Conservation (phyloP, 2,329 filamentous ascomycete species). For the Blastomyces parvus region DNA sequence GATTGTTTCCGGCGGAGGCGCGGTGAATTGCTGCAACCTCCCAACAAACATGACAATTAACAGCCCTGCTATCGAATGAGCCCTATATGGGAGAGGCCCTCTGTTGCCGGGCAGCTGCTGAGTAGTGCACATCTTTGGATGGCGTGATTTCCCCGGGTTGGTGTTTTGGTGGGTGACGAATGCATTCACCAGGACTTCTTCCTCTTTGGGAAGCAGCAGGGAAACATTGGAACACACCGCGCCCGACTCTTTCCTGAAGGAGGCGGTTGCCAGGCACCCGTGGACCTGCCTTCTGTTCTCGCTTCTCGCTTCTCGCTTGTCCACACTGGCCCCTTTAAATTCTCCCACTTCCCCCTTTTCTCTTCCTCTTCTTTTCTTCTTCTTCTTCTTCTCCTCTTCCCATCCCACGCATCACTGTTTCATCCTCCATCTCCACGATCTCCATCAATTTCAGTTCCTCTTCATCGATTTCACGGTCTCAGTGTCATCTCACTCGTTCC, state of each 20-base stretch:
- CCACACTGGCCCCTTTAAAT: constrained; percentile 10
- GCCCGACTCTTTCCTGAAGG: not conserved
- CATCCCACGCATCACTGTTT: not conserved
- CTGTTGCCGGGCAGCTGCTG: not conserved
- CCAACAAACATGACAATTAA: not conserved
- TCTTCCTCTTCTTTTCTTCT: constrained; percentile 2
- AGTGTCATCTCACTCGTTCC: constrained; percentile 7
- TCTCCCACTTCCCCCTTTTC: constrained; percentile 9
- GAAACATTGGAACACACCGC: not conserved
- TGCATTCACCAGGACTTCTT: not conserved
- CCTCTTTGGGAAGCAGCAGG: not conserved
- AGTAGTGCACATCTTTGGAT: not conserved
- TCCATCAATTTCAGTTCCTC: not conserved
- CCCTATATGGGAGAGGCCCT: not conserved
- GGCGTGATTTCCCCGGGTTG: not conserved
- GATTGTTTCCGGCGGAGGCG: not conserved
- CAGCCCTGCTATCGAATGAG: not conserved
- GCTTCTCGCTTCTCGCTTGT: not conserved
- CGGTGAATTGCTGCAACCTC: not conserved
- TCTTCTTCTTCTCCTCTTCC: not conserved
- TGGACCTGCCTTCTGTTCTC: not conserved
- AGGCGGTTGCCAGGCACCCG: not conserved
- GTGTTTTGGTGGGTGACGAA: not conserved
- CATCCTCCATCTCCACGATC: not conserved
- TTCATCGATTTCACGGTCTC: not conserved